Base-by-base conservation (phyloP, 2,329 filamentous ascomycete species). In the Leptographium radiaticola region DNA sequence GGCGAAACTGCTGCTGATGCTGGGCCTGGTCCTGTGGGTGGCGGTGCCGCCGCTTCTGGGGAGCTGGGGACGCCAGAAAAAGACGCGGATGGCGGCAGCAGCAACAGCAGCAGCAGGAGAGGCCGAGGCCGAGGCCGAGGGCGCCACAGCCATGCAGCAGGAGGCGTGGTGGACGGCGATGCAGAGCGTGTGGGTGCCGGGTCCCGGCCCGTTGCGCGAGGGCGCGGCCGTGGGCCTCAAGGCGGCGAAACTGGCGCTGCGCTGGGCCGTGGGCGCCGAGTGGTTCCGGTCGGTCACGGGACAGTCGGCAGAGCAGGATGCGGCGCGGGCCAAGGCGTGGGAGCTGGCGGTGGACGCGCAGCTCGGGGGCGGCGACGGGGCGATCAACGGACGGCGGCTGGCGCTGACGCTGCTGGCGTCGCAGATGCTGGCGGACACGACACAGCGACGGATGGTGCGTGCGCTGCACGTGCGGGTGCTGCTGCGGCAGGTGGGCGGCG, bases 121-220 rank as follows among this genome's bases (percentile, higher is more conserved):
- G 38, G 25, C 8, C 12, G 11, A 25, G 44, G n/a, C 6, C 43
- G 18, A 30, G 16, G 10, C 6, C 8, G n/a, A 72, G 76, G 18
- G 83, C 81, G 85, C 90, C 0, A 89, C 94, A 54, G 81, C 93
- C 60, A 86, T 95, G 47, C 84, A 89, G 51, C 83, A 86, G 56
- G 87, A 89, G 66, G 90, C 90, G 36, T 96, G 91, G 90, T 81
- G 94, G 55, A 96, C 90, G 4, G 87, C 90, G 9, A 84, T 95
- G 56, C 90, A 95, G 68, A 91, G 86, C 5, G 87, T 95, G 30
- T 94, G 89, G 80, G 87, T 96, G 15, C 91, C 91, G 12, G 81
- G 84, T 20, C 88, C 95, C 66, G 87, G 85, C 60, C 90, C 95
- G 66, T 77, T 91, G 60, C 80, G 94, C 4, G 91, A 95, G 67